Percentiles rank a stretch among this genome's conserved stretches.
These are phyloP conservation scores for Cyclotella kingstonii DNA, from an alignment of 108 stramenopile genomes.

Conservation along the genomic window DNA sequence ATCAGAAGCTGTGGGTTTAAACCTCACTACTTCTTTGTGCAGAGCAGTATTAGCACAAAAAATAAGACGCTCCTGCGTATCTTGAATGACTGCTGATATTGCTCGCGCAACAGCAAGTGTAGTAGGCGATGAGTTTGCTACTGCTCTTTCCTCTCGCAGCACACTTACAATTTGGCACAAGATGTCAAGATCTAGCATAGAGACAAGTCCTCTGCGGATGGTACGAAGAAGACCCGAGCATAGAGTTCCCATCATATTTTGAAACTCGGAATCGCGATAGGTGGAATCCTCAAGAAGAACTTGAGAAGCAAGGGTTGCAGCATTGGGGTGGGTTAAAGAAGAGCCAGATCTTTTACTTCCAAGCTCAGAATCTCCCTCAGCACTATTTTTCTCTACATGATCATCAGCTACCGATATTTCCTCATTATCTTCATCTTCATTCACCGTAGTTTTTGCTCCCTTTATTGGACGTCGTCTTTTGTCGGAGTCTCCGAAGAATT, in stretches of 20 bases:
- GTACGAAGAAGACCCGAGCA: slow-evolving; percentile 81
- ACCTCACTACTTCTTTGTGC: slow-evolving; percentile 79
- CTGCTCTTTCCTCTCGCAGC: slow-evolving; percentile 76
- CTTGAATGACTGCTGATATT: slow-evolving; percentile 77
- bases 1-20: slow-evolving; percentile 74
- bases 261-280: slow-evolving; percentile 75
- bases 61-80: slow-evolving; percentile 89
- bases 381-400: slow-evolving; percentile 10
- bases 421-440: slow-evolving; percentile 22
- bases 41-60: slow-evolving; percentile 79
- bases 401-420: slow-evolving; percentile 21
- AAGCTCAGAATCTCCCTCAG: background rate
- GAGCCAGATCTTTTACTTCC: slow-evolving; percentile 4
- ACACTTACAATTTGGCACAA: slow-evolving; percentile 85
- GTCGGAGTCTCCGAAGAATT: slow-evolving; percentile 81
- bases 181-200: slow-evolving; percentile 72
- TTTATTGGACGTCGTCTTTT: slow-evolving; percentile 22
- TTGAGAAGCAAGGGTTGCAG: slow-evolving; percentile 54
- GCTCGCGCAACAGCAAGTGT: slow-evolving; percentile 77
- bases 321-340: slow-evolving; percentile 17
- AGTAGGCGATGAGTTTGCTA: slow-evolving; percentile 70
- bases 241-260: slow-evolving; percentile 63
- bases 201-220: slow-evolving; percentile 79
- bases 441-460: slow-evolving; percentile 7
- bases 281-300: slow-evolving; percentile 61